Evolutionary conservation across 2,329 filamentous ascomycete genomes (phyloP).

Genomic region (Aureobasidium sp.): DNA sequence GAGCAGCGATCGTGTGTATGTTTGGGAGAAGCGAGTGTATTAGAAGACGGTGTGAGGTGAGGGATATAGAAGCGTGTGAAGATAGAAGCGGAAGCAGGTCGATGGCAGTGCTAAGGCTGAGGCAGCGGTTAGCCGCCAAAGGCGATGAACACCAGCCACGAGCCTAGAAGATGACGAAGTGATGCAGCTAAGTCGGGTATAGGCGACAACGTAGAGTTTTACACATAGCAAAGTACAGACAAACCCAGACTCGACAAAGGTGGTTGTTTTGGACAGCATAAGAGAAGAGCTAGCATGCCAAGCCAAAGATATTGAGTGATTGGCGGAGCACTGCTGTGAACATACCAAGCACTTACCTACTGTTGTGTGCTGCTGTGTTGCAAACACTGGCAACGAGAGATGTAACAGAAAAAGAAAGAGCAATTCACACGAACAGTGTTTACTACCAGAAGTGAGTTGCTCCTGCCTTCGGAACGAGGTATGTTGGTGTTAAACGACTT

Average conservation of each 20-base stretch:
- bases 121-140: constrained; percentile 1
- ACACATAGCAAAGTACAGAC: background rate
- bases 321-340: background rate
- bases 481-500: constrained; percentile 2
- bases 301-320: constrained; percentile 4
- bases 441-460: background rate
- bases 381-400: background rate
- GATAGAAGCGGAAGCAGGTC: background rate
- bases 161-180: background rate
- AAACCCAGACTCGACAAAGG: background rate
- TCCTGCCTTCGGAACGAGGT: background rate
- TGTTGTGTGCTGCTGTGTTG: background rate
- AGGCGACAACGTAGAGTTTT: background rate
- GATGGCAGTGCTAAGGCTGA: constrained; percentile 13
- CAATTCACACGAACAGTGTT: too few relatives aligned
- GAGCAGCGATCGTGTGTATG: background rate
- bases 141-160: constrained; percentile 8
- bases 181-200: background rate
- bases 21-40: background rate
- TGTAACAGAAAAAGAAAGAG: background rate
- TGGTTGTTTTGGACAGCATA: background rate
- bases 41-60: background rate
- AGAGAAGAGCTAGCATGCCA: background rate
- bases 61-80: background rate
- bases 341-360: background rate